Evolutionary conservation across 116 monocot species (phyloP).

Genomic region (Iris pallida): DNA sequence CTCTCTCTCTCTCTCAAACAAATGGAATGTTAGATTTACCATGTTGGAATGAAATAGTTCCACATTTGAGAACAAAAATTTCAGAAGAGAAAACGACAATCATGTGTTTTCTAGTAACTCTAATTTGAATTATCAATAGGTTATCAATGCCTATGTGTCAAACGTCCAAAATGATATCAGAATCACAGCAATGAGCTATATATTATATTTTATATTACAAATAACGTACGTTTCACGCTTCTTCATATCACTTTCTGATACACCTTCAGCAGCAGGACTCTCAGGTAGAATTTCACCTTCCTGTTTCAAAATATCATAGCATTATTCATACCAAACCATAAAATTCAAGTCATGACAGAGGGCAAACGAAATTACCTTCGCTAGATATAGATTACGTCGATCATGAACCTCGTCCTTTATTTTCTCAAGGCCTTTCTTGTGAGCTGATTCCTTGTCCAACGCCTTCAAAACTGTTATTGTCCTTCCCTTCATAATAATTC

Average conservation of each 20-base stretch:
- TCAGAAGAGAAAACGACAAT: no score
- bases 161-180: no score
- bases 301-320: conserved; percentile 20
- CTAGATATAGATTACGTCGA: conserved; percentile 76
- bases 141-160: no score
- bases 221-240: conserved; percentile 70
- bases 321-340: not conserved
- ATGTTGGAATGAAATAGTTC: no score
- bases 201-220: not conserved
- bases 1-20: no score
- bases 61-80: no score
- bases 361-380: conserved; percentile 40
- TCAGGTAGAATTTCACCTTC: conserved; percentile 77
- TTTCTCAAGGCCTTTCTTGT: conserved; percentile 60
- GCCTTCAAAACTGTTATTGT: conserved; percentile 64
- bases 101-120: no score
- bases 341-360: not conserved
- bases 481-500: conserved; percentile 77
- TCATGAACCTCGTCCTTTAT: conserved; percentile 60
- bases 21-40: no score
- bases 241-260: conserved; percentile 80
- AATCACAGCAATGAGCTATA: no score
- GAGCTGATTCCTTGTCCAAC: conserved; percentile 77
- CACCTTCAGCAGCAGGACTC: conserved; percentile 84
- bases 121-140: no score